phyloP scores from a whole-genome alignment of 257 asterid species.

The Nicotiana benthamiana region DNA sequence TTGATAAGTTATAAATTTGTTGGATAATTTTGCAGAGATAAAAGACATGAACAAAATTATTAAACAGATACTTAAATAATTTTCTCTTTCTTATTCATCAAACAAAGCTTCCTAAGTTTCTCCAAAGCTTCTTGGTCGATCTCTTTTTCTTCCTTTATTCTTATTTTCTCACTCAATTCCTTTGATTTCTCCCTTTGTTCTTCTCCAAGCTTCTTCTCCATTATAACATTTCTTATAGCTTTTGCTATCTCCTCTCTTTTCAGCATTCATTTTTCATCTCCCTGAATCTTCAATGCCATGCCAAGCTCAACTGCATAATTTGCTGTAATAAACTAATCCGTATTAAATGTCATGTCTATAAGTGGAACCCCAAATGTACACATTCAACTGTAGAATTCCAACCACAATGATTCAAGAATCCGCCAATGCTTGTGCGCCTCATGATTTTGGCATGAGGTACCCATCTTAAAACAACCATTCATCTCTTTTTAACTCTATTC shows the following conservation, averaged over 20 bases:
- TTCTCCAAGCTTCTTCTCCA: not conserved
- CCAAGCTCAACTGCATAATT: slow-evolving; percentile 7
- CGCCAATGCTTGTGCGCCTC: too few relatives aligned
- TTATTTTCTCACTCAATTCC: not conserved
- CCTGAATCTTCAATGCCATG: not conserved
- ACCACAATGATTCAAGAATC: too few relatives aligned
- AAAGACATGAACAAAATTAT: too few relatives aligned
- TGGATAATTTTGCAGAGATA: too few relatives aligned
- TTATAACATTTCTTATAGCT: not conserved
- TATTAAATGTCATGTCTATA: not conserved
- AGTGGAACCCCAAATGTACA: too few relatives aligned
- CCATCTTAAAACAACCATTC: too few relatives aligned
- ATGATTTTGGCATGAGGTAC: too few relatives aligned
- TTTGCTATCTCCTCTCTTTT: slow-evolving; percentile 1
- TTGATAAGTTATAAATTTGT: too few relatives aligned
- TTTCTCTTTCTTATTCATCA: not conserved
- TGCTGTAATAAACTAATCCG: slow-evolving; percentile 5
- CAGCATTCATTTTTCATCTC: not conserved
- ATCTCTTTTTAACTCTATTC: too few relatives aligned
- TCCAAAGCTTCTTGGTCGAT: not conserved
- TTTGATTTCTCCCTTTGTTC: not conserved
- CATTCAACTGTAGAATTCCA: too few relatives aligned
- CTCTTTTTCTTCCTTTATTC: not conserved
- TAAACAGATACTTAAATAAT: too few relatives aligned
- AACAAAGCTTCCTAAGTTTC: not conserved